Conservation (phyloP, 2,329 filamentous ascomycete genomes). For the Aspergillus cejpii region DNA sequence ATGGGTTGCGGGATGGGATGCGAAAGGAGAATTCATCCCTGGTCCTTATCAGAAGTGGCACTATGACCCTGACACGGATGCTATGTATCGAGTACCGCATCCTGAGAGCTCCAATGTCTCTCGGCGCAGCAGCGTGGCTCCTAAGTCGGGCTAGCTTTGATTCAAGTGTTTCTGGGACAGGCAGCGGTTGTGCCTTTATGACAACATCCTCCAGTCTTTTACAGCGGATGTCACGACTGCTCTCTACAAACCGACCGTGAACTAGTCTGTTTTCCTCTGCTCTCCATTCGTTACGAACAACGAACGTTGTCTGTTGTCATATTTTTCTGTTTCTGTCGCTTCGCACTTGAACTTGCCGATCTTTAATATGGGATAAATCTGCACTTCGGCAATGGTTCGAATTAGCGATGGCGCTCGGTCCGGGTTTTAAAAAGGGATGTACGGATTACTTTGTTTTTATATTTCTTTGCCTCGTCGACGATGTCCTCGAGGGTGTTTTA, state of each 20-base stretch:
- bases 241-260: background rate
- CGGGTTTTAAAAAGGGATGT: conserved; percentile 8
- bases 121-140: conserved; percentile 30
- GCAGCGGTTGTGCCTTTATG: background rate
- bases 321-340: background rate
- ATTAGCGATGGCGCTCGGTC: conserved; percentile 6
- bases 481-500: background rate
- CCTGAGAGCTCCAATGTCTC: conserved; percentile 33
- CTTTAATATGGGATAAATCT: conserved; percentile 1
- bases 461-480: background rate
- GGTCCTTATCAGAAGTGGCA: conserved; percentile 48
- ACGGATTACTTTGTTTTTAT: background rate
- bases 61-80: conserved; percentile 37
- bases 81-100: conserved; percentile 31
- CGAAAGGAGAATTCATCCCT: conserved; percentile 45
- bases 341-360: conserved; percentile 4
- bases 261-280: background rate
- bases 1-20: conserved; percentile 48
- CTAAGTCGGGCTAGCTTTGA: conserved; percentile 19
- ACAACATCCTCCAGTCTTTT: background rate
- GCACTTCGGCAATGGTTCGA: background rate
- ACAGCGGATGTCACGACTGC: background rate
- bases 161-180: no score
- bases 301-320: conserved; percentile 4
- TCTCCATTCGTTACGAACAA: background rate